Evolutionary conservation across 164 flowering plant species (phyloP), one percentile per base, ranked within the genome.

Genomic region (Berberis thunbergii): DNA sequence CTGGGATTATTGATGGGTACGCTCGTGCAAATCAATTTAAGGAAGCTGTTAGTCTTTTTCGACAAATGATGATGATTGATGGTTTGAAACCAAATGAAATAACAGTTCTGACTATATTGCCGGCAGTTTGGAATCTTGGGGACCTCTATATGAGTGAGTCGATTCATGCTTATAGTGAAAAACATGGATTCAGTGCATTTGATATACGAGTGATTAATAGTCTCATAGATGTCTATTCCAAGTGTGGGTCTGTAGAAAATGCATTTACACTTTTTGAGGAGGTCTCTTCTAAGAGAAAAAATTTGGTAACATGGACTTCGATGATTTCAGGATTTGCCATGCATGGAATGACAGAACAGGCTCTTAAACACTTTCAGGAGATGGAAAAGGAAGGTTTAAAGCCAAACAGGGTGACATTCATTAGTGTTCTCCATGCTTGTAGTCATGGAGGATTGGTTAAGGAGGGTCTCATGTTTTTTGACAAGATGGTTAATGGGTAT

Each of bases 381-480:
- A 84, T 84, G 91, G 78, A 73, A 70, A 62, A 62, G 53, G 66
- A 7, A 11, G 73, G 81, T 42, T 12, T 76, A 46, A 70, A 68
- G 60, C 85, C 92, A 1, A 84, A 84, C 48, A 52, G 72, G 57
- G 74, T 84, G 11, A 84, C 92, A 11, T 77, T 81, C 67, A 69
- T 86, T 73, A 76, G 89, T 62, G 64, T 84, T 66, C 62, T 86
- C 10, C 78, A 66, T 73, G 87, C 83, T 13, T 86, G 85, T 61
- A 83, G 92, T 55, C 87, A 86, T 71, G 86, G 84, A 54, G 89
- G 89, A 26, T 69, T 86, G 67, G 79, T 81, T 46, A 83, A 80
- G 2, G 84, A 80, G 60, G 92, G 87, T 64, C 70, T 83, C 5
- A 60, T 50, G 41, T 79, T 83, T 57, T 83, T 81, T 65, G 61